Conservation (phyloP, 768 basidiomycete genomes). For the Leucogyrophana mollusca region DNA sequence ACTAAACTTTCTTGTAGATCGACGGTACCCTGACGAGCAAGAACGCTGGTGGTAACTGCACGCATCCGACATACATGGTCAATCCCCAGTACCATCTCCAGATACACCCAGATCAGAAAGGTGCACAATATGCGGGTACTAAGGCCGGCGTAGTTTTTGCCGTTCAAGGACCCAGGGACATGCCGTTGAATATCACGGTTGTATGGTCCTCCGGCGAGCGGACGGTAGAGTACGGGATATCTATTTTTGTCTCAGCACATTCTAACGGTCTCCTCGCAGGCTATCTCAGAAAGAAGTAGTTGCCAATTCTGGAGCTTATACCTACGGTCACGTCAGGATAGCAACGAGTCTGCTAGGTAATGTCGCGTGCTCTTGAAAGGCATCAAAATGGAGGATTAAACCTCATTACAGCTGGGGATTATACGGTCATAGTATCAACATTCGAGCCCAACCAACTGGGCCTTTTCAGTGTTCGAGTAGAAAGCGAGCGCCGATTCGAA, state of each 20-base stretch:
- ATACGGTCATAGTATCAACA: constrained; percentile 81
- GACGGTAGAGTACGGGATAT: constrained; percentile 76
- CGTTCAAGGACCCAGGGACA: constrained; percentile 57
- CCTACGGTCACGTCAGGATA: constrained; percentile 67
- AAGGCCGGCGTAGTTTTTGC: constrained; percentile 45
- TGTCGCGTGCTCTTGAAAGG: no score
- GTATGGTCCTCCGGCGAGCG: constrained; percentile 78
- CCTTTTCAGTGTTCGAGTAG: constrained; percentile 60
- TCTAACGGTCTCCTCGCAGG: no score
- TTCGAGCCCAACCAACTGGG: constrained; percentile 76
- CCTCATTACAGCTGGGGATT: constrained; percentile 51
- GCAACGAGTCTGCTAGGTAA: constrained; percentile 54
- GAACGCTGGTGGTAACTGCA: constrained; percentile 83
- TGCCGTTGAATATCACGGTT: constrained; percentile 70
- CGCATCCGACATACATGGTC: constrained; percentile 76
- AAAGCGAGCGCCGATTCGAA: constrained; percentile 61
- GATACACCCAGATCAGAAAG: constrained; percentile 39
- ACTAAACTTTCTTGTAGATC: constrained; percentile 41
- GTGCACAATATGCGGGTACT: not conserved
- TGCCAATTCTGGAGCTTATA: constrained; percentile 78
- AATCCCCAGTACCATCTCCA: constrained; percentile 87
- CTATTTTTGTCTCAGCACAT: no score
- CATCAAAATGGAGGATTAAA: no score
- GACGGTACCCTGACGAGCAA: constrained; percentile 61
- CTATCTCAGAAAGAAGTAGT: constrained; percentile 67